phyloP scores from a whole-genome alignment of 805 yeast genomes.

The Candida morakotiae region DNA sequence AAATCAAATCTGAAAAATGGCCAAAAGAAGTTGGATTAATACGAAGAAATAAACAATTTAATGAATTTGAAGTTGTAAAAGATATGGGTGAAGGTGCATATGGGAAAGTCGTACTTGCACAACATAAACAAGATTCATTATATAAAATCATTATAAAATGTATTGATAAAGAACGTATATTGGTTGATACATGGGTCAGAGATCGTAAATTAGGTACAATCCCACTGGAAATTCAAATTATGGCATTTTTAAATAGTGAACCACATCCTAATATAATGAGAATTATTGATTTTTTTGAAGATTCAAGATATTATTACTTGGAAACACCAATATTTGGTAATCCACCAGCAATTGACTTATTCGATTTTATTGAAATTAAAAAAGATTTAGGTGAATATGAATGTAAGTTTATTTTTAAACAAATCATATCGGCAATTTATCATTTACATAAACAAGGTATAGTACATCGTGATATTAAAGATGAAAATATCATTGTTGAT shows the following conservation, averaged over 20 bases:
- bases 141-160: constrained; percentile 80
- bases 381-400: constrained; percentile 77
- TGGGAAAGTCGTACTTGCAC: constrained; percentile 84
- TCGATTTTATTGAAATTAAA: constrained; percentile 85
- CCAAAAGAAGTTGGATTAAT: constrained; percentile 55
- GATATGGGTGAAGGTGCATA: constrained; percentile 96
- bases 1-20: constrained; percentile 38
- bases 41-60: constrained; percentile 66
- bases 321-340: constrained; percentile 89
- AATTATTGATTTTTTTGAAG: constrained; percentile 89
- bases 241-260: constrained; percentile 70
- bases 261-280: constrained; percentile 88
- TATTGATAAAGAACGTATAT: constrained; percentile 85
- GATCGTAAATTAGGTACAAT: constrained; percentile 89
- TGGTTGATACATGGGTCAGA: constrained; percentile 97
- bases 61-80: constrained; percentile 67
- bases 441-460: constrained; percentile 85
- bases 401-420: constrained; percentile 73
- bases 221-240: constrained; percentile 92
- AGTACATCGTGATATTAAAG: constrained; percentile 92
- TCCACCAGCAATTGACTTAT: constrained; percentile 88
- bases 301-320: constrained; percentile 80
- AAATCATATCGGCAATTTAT: constrained; percentile 70
- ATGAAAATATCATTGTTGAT: constrained; percentile 89
- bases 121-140: constrained; percentile 56